Base-by-base conservation (phyloP, 169 alveolate genomes). In the Neospora caninum region DNA sequence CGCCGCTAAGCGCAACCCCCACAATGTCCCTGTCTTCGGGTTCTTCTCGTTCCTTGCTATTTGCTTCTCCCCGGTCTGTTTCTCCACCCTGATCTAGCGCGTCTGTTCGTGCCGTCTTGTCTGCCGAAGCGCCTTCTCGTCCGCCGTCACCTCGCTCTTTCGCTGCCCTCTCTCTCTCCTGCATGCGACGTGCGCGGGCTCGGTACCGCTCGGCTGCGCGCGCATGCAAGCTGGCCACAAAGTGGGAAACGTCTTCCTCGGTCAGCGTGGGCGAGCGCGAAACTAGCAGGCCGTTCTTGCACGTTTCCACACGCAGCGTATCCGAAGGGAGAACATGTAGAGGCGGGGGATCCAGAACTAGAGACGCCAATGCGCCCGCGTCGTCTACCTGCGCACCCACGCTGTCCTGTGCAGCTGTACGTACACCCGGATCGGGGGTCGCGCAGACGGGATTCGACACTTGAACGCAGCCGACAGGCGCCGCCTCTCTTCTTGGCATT, bases 191-290 rank as follows among this genome's bases (percentile, higher is more conserved):
- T 10, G 86, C 22, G 39, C 86, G 39, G 27, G 49, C n/a, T 78
- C 86, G 39, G 18, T n/a, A n/a, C 29, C 27, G 39, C 86, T 13
- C 86, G 20, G 45, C 39, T 10, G 86, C 45, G n/a, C 86, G 39
- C 86, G 86, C 86, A 78, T 78, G 86, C 49, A 78, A 20, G 27
- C 43, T 25, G 20, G 86, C 86, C 45, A 78, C 86, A 38, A 78
- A 78, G 13, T 38, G 45, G 43, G 86, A 78, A 38, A n/a, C n/a
- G 45, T 78, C 86, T 78, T 78, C 86, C n/a, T 78, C 86, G 1
- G 86, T 78, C 39, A 78, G 42, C 39, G 86, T 78, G 20, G 86
- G 86, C 39, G 43, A 2, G 43, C 39, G 86, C 22, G 86, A 78
- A 22, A 78, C 86, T 10, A 78, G 45, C 1, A 78, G 27, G 39